phyloP scores from a whole-genome alignment of 805 yeast species.

The Schwanniomyces occidentalis region DNA sequence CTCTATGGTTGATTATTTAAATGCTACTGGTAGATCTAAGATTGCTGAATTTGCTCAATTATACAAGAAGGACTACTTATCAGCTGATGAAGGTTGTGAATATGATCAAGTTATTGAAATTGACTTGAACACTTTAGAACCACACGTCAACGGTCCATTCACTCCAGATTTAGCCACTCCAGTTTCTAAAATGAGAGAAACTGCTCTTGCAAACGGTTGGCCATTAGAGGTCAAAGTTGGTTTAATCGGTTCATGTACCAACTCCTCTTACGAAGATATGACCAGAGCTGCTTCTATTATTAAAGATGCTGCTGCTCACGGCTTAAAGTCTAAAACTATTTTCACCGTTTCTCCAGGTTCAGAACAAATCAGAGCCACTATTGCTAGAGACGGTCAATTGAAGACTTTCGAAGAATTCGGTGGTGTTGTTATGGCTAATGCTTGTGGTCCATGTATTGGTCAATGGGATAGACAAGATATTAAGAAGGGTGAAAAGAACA shows the following conservation, averaged over 20 bases:
- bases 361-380: slow-evolving; percentile 97
- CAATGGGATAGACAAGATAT: slow-evolving; percentile 97
- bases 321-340: slow-evolving; percentile 87
- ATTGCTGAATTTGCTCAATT: slow-evolving; percentile 79
- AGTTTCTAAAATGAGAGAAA: slow-evolving; percentile 80
- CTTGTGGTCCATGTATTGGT: slow-evolving; percentile 99
- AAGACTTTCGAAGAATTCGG: slow-evolving; percentile 88
- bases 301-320: slow-evolving; percentile 86
- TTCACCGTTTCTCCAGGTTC: slow-evolving; percentile 98
- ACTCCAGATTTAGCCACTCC: slow-evolving; percentile 98
- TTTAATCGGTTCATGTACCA: slow-evolving; percentile 97
- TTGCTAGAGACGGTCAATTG: slow-evolving; percentile 93
- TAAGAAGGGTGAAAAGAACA: slow-evolving; percentile 92
- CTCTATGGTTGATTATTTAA: slow-evolving; percentile 82
- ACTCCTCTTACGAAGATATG: slow-evolving; percentile 98
- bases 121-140: slow-evolving; percentile 86
- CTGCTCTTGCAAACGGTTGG: slow-evolving; percentile 86
- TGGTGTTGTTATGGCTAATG: slow-evolving; percentile 93
- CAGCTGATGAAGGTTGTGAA: slow-evolving; percentile 90
- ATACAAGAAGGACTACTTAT: slow-evolving; percentile 62
- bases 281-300: slow-evolving; percentile 93
- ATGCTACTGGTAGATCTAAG: slow-evolving; percentile 81
- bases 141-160: slow-evolving; percentile 96
- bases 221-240: slow-evolving; percentile 92
- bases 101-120: slow-evolving; percentile 93